A percentile compares a stretch with the other conserved stretches of the same genome.
These are phyloP conservation scores for Trypanosoma platydactyli DNA, from an alignment of 208 protist species.

Conservation along the genomic window DNA sequence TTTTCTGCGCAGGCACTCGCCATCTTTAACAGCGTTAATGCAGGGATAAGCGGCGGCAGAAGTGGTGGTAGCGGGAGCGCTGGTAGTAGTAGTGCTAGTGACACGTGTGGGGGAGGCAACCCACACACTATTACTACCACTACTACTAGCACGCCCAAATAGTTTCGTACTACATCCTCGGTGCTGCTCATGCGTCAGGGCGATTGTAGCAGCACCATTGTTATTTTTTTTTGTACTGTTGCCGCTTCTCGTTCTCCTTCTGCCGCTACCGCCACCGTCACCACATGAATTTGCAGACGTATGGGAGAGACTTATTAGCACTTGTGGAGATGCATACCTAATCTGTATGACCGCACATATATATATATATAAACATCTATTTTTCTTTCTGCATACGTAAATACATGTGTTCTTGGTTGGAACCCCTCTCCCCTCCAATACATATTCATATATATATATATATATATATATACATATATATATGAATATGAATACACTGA, in stretches of 20 bases:
- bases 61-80: neutral
- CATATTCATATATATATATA: neutral
- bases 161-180: no score
- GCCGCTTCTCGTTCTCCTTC: neutral
- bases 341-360: no score
- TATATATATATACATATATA: constrained; percentile 6
- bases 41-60: neutral
- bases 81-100: constrained; percentile 2
- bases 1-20: constrained; percentile 94
- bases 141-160: no score
- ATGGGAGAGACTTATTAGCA: no score
- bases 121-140: no score
- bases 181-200: no score
- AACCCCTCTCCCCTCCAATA: neutral
- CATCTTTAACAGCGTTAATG: constrained; percentile 68
- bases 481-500: no score
- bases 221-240: neutral
- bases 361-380: no score
- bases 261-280: neutral
- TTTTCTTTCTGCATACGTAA: constrained; percentile 9
- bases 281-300: neutral
- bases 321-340: no score
- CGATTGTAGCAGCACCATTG: no score
- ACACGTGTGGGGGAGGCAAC: neutral
- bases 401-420: constrained; percentile 4